phyloP scores from a whole-genome alignment of 1,284 basidiomycete genomes.

The Heterobasidion irregulare region DNA sequence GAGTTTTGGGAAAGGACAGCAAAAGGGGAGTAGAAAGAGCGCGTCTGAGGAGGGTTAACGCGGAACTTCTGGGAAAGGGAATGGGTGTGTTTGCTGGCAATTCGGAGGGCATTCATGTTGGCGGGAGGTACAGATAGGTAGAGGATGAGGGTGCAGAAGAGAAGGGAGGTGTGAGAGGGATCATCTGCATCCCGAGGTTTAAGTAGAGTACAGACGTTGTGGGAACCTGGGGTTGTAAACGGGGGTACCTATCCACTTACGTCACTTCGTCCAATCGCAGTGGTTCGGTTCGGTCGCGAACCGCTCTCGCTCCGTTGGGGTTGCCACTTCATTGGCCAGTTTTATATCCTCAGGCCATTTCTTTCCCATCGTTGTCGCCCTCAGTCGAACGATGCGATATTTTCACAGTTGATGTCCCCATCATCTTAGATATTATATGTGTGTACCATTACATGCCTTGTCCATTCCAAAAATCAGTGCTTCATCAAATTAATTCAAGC shows the following conservation, averaged over 20 bases:
- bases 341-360: neutral
- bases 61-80: conserved; percentile 17
- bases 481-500: too few species aligned
- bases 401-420: too few species aligned
- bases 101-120: neutral
- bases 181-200: neutral
- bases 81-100: conserved; percentile 19
- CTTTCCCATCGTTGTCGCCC: neutral
- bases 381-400: neutral
- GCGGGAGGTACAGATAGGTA: neutral
- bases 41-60: conserved; percentile 14
- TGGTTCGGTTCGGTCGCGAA: neutral
- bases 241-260: neutral
- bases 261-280: neutral
- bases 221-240: neutral
- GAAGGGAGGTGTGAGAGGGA: neutral
- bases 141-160: neutral
- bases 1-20: conserved; percentile 31
- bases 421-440: too few species aligned
- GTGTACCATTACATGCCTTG: too few species aligned
- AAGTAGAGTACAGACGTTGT: neutral
- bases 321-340: neutral
- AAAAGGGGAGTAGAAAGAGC: conserved; percentile 55
- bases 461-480: too few species aligned
- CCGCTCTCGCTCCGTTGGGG: neutral